These are phyloP conservation scores for Daldinia decipiens DNA, from an alignment of 495 filamentous ascomycete species.

Conservation along the genomic window DNA sequence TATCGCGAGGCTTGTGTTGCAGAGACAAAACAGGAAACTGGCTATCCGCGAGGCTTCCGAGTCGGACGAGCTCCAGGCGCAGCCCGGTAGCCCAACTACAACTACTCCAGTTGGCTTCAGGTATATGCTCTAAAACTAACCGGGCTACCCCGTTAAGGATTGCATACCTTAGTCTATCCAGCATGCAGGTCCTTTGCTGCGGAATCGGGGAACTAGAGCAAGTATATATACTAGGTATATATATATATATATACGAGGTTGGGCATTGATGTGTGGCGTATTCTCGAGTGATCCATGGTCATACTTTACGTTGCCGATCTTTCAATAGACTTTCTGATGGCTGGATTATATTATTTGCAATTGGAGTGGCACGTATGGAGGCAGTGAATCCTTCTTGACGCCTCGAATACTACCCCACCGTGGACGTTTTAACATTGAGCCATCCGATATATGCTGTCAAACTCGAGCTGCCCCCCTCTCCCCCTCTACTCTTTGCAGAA, in stretches of 20 bases:
- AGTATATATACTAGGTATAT: conserved; percentile 1
- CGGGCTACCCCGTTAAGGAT: not conserved
- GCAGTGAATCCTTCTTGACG: conserved; percentile 6
- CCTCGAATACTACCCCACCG: not conserved
- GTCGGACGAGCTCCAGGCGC: conserved; percentile 15
- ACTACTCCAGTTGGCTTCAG: conserved; percentile 34
- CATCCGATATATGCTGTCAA: conserved; percentile 16
- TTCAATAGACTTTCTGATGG: conserved; percentile 16
- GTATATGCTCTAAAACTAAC: conserved; percentile 40
- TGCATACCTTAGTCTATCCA: not conserved
- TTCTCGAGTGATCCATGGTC: conserved; percentile 1
- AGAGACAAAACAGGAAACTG: conserved; percentile 62
- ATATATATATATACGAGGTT: conserved; percentile 2
- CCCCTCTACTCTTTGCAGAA: conserved; percentile 4
- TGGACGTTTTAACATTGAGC: not conserved
- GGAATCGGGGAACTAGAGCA: not conserved
- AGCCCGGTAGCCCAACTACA: not conserved
- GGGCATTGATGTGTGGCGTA: conserved; percentile 1
- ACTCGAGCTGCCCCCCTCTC: not conserved
- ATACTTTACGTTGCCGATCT: not conserved
- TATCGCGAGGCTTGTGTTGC: conserved; percentile 55
- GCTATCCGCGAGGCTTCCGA: conserved; percentile 51
- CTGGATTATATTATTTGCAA: not conserved
- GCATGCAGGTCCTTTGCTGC: not conserved
- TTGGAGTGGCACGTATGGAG: not conserved